Evolutionary conservation across 2,329 filamentous ascomycete species (phyloP).

Genomic region (Pseudovirgaria hyperparasitica): DNA sequence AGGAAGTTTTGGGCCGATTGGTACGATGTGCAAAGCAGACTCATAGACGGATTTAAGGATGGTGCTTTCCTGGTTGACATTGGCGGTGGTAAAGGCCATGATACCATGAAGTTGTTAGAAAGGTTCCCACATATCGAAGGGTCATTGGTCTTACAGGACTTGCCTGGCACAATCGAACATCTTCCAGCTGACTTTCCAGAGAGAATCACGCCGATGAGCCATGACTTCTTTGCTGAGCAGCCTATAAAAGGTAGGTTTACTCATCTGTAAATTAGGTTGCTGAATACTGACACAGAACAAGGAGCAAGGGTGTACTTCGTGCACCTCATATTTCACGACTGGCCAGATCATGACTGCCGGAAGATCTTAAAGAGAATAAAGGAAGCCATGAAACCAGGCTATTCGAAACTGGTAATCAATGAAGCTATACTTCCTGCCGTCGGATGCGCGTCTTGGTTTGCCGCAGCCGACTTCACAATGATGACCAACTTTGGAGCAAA

Average conservation of each 20-base stretch:
- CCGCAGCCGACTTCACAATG: slow-evolving; percentile 6
- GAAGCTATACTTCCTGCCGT: slow-evolving; percentile 10
- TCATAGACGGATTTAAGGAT: too few relatives aligned
- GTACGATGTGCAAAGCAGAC: too few relatives aligned
- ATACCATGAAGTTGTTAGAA: too few relatives aligned
- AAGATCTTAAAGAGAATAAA: slow-evolving; percentile 12
- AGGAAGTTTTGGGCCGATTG: too few relatives aligned
- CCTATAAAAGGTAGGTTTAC: slow-evolving; percentile 12
- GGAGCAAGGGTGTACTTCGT: slow-evolving; percentile 12
- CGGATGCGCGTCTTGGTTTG: slow-evolving; percentile 2
- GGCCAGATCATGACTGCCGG: slow-evolving; percentile 10
- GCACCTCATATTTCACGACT: slow-evolving; percentile 13
- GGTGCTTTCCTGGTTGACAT: too few relatives aligned
- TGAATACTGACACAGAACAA: slow-evolving; percentile 1
- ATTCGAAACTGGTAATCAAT: slow-evolving; percentile 16
- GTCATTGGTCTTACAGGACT: too few relatives aligned
- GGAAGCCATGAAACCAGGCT: slow-evolving; percentile 12
- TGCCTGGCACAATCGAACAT: too few relatives aligned
- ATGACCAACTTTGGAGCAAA: slow-evolving; percentile 5
- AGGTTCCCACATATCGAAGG: too few relatives aligned
- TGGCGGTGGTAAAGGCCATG: too few relatives aligned
- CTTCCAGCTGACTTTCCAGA: too few relatives aligned
- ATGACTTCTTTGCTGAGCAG: slow-evolving; percentile 20
- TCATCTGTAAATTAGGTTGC: background rate
- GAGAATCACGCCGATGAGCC: too few relatives aligned